phyloP scores from a whole-genome alignment of 1,139 yeast genomes.

The Magnusiomyces paraingens region DNA sequence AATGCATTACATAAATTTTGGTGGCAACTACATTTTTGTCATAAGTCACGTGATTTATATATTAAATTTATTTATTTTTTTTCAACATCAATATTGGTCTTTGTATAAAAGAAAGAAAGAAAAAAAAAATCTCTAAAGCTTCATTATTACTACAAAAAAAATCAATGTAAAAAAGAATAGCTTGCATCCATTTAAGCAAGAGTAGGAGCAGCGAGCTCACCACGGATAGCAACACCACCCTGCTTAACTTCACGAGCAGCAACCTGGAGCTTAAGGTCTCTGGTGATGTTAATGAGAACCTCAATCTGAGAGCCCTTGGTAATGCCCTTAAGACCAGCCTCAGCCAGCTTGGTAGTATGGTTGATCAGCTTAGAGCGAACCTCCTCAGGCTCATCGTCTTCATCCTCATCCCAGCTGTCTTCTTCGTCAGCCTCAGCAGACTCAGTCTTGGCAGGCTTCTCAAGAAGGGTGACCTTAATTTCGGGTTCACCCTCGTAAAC shows the following conservation, averaged over 20 bases:
- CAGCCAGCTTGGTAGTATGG: conserved; percentile 72
- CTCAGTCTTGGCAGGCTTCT: conserved; percentile 49
- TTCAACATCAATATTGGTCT: too few species aligned
- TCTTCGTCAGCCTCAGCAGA: conserved; percentile 50
- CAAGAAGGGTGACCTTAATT: conserved; percentile 69
- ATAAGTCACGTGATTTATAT: too few species aligned
- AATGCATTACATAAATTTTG: too few species aligned
- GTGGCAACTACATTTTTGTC: too few species aligned
- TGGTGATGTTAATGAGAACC: conserved; percentile 71
- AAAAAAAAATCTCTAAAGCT: too few species aligned
- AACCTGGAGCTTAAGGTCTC: conserved; percentile 74
- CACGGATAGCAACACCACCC: conserved; percentile 42
- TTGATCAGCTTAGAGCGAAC: conserved; percentile 65
- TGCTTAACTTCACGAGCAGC: conserved; percentile 77
- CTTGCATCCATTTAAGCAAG: conserved; percentile 13
- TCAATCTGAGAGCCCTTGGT: conserved; percentile 66
- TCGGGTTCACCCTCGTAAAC: conserved; percentile 81
- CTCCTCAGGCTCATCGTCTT: conserved; percentile 71
- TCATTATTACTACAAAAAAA: too few species aligned
- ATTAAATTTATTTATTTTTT: too few species aligned
- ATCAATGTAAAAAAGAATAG: too few species aligned
- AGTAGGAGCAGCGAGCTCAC: conserved; percentile 24
- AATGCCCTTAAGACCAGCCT: conserved; percentile 68
- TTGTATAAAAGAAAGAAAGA: too few species aligned
- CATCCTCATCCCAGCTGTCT: conserved; percentile 48